A percentile compares a stretch with the other conserved stretches of the same genome.
Evolutionary conservation across 1,284 basidiomycete genomes (phyloP).

Genomic region (Volvariella volvacea): DNA sequence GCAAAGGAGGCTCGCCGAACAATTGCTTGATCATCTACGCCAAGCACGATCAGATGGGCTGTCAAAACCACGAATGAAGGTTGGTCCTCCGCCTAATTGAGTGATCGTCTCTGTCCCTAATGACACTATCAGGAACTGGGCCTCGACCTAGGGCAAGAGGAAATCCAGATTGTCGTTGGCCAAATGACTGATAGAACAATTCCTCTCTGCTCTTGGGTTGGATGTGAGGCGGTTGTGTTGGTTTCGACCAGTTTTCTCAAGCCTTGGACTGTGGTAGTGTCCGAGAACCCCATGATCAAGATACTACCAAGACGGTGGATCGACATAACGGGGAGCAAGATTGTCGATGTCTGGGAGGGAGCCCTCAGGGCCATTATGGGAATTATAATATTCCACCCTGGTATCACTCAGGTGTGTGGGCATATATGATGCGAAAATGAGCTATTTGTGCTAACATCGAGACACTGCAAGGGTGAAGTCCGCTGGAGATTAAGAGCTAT

Average conservation of each 20-base stretch:
- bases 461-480: constrained; percentile 46
- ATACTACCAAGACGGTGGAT: constrained; percentile 72
- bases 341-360: constrained; percentile 62
- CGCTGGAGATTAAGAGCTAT: constrained; percentile 58
- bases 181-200: constrained; percentile 38
- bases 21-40: constrained; percentile 35
- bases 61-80: constrained; percentile 37
- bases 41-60: constrained; percentile 40
- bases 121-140: too few species aligned
- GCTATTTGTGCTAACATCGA: constrained; percentile 5
- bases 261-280: constrained; percentile 56
- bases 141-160: neutral
- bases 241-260: constrained; percentile 45
- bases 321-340: constrained; percentile 57
- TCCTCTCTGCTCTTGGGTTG: constrained; percentile 62
- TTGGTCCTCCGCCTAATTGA: constrained; percentile 23
- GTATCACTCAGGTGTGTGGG: constrained; percentile 60
- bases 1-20: constrained; percentile 27
- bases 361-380: constrained; percentile 63
- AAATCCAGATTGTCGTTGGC: constrained; percentile 21
- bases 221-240: constrained; percentile 52
- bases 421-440: constrained; percentile 2
- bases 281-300: constrained; percentile 34
- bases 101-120: neutral
- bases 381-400: constrained; percentile 62